Conservation (phyloP, 2,329 filamentous ascomycete genomes). For the Claviceps quebecensis region DNA sequence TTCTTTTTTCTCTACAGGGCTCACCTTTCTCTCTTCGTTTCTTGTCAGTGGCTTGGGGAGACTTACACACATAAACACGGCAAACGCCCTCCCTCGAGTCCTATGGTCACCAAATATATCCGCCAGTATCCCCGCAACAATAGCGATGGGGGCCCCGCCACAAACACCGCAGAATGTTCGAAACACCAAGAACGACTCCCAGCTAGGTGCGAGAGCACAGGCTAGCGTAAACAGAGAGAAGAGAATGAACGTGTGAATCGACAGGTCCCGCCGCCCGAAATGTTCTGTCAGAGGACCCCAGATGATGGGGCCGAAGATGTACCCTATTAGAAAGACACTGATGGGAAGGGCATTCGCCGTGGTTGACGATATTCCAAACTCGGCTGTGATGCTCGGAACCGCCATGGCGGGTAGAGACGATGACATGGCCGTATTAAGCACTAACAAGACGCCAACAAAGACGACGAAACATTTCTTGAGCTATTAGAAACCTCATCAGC, state of each 20-base stretch:
- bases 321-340: slow-evolving; percentile 50
- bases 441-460: slow-evolving; percentile 39
- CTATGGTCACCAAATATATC: slow-evolving; percentile 42
- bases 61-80: slow-evolving; percentile 46
- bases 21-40: background rate
- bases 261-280: slow-evolving; percentile 36
- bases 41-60: too few species aligned
- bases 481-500: slow-evolving; percentile 16
- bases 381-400: slow-evolving; percentile 38
- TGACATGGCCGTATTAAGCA: slow-evolving; percentile 55
- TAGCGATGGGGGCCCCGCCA: slow-evolving; percentile 41
- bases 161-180: slow-evolving; percentile 35
- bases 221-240: slow-evolving; percentile 37
- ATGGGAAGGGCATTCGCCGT: slow-evolving; percentile 40
- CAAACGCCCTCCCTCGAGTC: slow-evolving; percentile 44
- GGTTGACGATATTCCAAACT: slow-evolving; percentile 40
- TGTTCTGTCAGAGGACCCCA: slow-evolving; percentile 55
- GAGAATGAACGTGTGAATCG: slow-evolving; percentile 26
- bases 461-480: slow-evolving; percentile 40
- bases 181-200: slow-evolving; percentile 39
- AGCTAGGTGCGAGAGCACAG: slow-evolving; percentile 36
- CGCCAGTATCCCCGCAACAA: slow-evolving; percentile 48
- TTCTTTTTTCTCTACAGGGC: too few species aligned
- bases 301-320: slow-evolving; percentile 45
- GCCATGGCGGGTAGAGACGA: slow-evolving; percentile 52